phyloP scores from a whole-genome alignment of 2,329 filamentous ascomycete genomes.

The Leptographium lundbergii region DNA sequence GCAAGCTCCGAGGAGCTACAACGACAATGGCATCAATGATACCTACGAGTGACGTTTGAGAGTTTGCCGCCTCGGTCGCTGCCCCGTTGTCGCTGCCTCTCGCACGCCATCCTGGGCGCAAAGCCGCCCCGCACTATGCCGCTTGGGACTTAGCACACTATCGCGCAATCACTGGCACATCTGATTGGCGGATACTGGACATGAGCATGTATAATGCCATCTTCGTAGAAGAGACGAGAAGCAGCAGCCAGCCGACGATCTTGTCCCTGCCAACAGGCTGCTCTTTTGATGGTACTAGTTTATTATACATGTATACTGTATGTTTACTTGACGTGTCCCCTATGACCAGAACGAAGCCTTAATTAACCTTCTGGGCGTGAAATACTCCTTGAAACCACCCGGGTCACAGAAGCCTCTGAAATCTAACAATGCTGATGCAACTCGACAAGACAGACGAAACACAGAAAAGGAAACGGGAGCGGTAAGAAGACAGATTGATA shows the following conservation, averaged over 20 bases:
- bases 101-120: neutral
- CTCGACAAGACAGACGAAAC: too few relatives aligned
- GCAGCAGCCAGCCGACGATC: too few relatives aligned
- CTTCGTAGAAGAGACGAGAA: neutral
- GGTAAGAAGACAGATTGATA: neutral
- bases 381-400: too few relatives aligned
- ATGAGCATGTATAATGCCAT: constrained; percentile 10
- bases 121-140: constrained; percentile 10
- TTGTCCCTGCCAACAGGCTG: neutral
- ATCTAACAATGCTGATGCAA: too few relatives aligned
- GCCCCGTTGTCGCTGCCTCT: constrained; percentile 1
- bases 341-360: too few relatives aligned
- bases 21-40: neutral
- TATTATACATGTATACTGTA: neutral
- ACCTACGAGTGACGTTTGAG: neutral
- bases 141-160: constrained; percentile 6
- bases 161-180: constrained; percentile 11
- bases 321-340: too few relatives aligned
- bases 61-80: neutral
- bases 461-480: neutral
- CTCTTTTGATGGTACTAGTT: neutral
- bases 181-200: constrained; percentile 6
- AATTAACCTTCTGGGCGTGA: too few relatives aligned
- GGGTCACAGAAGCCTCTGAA: too few relatives aligned
- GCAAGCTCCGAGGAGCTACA: neutral